Percentiles rank a stretch among this genome's conserved stretches.
These are phyloP conservation scores for Peniophora sp. DNA, from an alignment of 1,284 basidiomycete species.

Conservation along the genomic window DNA sequence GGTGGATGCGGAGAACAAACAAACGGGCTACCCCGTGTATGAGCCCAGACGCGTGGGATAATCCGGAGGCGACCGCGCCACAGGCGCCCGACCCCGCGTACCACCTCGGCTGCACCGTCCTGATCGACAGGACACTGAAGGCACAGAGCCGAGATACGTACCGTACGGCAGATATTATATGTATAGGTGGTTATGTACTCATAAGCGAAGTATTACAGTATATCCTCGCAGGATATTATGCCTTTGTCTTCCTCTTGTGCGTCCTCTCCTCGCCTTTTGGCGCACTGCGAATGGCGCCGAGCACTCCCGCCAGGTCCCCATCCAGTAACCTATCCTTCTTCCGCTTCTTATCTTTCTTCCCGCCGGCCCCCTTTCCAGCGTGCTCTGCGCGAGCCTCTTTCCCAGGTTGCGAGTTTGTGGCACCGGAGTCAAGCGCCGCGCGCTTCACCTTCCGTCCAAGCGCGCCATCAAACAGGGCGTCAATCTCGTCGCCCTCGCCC, in stretches of 20 bases:
- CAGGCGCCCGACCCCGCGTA: no score
- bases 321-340: slow-evolving; percentile 15
- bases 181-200: no score
- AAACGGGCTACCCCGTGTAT: no score
- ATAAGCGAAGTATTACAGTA: no score
- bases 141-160: no score
- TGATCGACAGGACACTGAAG: no score
- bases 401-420: slow-evolving; percentile 1
- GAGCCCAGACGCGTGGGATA: no score
- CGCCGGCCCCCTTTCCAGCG: not conserved
- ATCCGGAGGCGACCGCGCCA: no score
- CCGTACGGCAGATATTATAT: not conserved
- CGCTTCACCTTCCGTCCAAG: slow-evolving; percentile 53
- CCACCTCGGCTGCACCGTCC: no score
- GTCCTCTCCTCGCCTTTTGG: slow-evolving; percentile 26
- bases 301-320: slow-evolving; percentile 26
- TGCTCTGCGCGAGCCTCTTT: not conserved
- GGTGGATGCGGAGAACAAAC: no score
- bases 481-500: slow-evolving; percentile 56
- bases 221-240: not conserved
- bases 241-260: slow-evolving; percentile 15
- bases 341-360: slow-evolving; percentile 13
- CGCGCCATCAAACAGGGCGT: slow-evolving; percentile 53
- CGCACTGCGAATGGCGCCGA: slow-evolving; percentile 36
- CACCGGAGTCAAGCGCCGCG: slow-evolving; percentile 26